phyloP scores from a whole-genome alignment of 257 asterid species.

The Lantana camara region DNA sequence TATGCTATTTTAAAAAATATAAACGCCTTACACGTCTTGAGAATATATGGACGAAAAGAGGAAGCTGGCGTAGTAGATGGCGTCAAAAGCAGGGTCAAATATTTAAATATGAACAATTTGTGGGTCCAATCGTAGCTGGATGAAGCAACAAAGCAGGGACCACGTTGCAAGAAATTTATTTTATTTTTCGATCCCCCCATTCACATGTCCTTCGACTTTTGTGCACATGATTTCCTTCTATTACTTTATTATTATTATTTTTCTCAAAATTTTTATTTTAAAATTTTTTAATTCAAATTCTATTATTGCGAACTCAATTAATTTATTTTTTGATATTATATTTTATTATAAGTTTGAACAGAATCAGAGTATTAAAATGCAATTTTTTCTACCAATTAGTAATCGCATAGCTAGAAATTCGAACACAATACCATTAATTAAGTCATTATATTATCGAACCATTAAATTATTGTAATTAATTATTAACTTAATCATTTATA shows the following conservation, averaged over 20 bases:
- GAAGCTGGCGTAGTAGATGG: neutral
- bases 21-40: neutral
- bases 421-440: too few relatives aligned
- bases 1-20: too few relatives aligned
- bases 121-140: slow-evolving; percentile 14
- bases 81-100: neutral
- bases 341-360: too few relatives aligned
- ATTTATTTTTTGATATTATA: too few relatives aligned
- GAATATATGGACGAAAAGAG: neutral
- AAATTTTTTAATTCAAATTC: neutral
- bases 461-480: too few relatives aligned
- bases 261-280: too few relatives aligned
- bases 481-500: too few relatives aligned
- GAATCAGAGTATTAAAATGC: too few relatives aligned
- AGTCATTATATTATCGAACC: too few relatives aligned
- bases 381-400: too few relatives aligned
- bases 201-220: slow-evolving; percentile 18
- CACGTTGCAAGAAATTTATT: slow-evolving; percentile 1
- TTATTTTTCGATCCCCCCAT: slow-evolving; percentile 10
- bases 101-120: neutral
- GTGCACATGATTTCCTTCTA: neutral
- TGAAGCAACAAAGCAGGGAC: slow-evolving; percentile 5
- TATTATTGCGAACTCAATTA: too few relatives aligned
- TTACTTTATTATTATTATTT: neutral
- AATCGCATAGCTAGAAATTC: too few relatives aligned